Percentiles rank a stretch among this genome's conserved stretches.
Evolutionary conservation across 306 rosid genomes (phyloP).

Genomic region (Sindora glabra): DNA sequence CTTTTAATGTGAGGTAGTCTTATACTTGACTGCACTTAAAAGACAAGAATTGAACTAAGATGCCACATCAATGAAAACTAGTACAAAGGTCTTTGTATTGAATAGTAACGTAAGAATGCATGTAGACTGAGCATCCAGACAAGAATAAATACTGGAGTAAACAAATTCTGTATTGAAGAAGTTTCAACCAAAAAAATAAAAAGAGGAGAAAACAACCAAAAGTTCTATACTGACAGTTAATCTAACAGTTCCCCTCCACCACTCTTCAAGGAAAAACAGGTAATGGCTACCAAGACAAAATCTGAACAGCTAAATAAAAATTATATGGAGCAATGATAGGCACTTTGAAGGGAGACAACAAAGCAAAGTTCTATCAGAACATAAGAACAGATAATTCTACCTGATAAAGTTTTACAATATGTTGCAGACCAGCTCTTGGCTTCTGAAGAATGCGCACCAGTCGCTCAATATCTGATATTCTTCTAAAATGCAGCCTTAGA

Average conservation of each 20-base stretch:
- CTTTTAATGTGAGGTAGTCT: conserved; percentile 75
- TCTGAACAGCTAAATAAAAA: neutral
- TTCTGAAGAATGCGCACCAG: conserved; percentile 66
- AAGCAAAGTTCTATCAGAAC: neutral
- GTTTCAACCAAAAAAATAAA: neutral
- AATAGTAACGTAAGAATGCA: neutral
- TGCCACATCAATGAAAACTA: neutral
- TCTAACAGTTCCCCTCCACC: neutral
- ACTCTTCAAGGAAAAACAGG: neutral
- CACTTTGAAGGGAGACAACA: conserved; percentile 1
- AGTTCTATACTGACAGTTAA: neutral
- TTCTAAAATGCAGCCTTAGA: conserved; percentile 84
- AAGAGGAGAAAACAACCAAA: neutral
- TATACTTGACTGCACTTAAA: conserved; percentile 70
- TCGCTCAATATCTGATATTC: conserved; percentile 88
- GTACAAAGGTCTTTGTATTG: neutral
- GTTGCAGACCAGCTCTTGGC: conserved; percentile 82
- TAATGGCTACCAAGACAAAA: neutral
- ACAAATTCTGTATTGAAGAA: neutral
- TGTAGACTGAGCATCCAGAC: neutral
- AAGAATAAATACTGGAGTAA: neutral
- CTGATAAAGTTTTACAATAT: conserved; percentile 94
- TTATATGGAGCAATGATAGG: neutral
- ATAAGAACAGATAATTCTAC: conserved; percentile 23
- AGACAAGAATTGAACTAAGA: conserved; percentile 23